Base-by-base conservation (phyloP, 768 basidiomycete species). In the Calocybe gangraenosa region DNA sequence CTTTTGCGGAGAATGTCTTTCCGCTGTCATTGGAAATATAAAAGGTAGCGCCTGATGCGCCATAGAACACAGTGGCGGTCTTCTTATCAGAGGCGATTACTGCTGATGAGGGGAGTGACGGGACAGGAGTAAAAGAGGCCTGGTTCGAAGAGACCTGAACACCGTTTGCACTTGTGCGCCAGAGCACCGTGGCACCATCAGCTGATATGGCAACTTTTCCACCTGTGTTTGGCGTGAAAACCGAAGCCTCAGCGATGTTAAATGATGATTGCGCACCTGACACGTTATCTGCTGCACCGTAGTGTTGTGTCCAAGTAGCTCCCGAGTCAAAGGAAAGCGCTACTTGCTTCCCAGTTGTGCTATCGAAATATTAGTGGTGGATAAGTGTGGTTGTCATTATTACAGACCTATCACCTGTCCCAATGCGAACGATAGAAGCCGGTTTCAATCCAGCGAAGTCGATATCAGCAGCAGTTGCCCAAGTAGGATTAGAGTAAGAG, bases 61-160 rank as follows among this genome's bases (percentile, higher is more conserved):
- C 81, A 53, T 83, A 84, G 66, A 84, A 82, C 37, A 79, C 56
- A 0, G 69, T 58, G 56, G 76, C 71, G 58, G 73, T 72, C 50
- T 66, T 66, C 61, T 82, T 83, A 63, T 85, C 82, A 2, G 82
- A 76, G 7, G 81, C 80, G 50, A 85, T 82, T 10, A 65, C 69
- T 1, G 80, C 73, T 31, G 56, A 60, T 2, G 74, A 66, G 0
- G 82, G 81, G 3, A 84, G 69, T 11, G 71, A 62, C 0, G 74
- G 53, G 21, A 83, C 81, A 2, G 67, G 53, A 2, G 65, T 60
- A 58, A 84, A 83, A 1, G 75, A 40, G 33, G 64, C 66, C 4
- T 69, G 71, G 50, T 69, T 71, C 39, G 74, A 72, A 8, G 80
- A 82, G 2, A 81, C 74, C 47, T 70, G 59, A 18, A 80, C 71